Base-by-base conservation (phyloP, 257 asterid genomes). In the Perilla frutescens region DNA sequence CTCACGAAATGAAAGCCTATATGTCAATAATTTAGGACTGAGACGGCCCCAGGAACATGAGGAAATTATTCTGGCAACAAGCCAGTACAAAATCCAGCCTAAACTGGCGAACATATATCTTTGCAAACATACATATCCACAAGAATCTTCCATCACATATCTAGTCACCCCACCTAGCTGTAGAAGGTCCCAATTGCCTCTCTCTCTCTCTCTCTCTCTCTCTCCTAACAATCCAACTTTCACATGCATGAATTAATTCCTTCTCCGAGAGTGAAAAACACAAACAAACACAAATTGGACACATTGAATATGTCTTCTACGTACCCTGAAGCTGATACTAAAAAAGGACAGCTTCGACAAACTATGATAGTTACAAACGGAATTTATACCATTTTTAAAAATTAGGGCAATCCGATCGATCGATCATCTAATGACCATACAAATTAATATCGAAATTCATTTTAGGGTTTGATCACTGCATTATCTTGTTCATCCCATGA, bases 291-390 rank as follows among this genome's bases (percentile, higher is more conserved):
- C 73, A 70, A 77, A 47, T 36, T 62, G 37, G 65, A 69, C 57
- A 64, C 3, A 37, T 7, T 66, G 9, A 41, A 62, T 8, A 57
- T 32, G 58, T 13, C 55, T 36, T 31, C 13, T 56, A 65, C 72
- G 63, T 32, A 48, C 60, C 70, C 45, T 37, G 87, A 83, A 79
- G 82, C 84, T 76, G 82, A 77, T 83, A 13, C 78, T 20, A 71
- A 70, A 83, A 82, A 83, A 39, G 34, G 84, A 77, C 82, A 83
- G 87, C 87, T 83, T 66, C 84, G 15, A 66, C 54, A 50, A 71
- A 29, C 65, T 29, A 55, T 59, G 51, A 45, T 68, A 71, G 64
- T 66, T 71, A 71, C 84, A 66, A 66, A 63, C 31, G 37, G 39
- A 77, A 64, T 36, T 55, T 6, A 62, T 20, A 5, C 45, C 75